Evolutionary conservation across 2,329 filamentous ascomycete genomes (phyloP), one percentile per base, ranked within the genome.

Genomic region (Paracorniculantispora psalliotae): DNA sequence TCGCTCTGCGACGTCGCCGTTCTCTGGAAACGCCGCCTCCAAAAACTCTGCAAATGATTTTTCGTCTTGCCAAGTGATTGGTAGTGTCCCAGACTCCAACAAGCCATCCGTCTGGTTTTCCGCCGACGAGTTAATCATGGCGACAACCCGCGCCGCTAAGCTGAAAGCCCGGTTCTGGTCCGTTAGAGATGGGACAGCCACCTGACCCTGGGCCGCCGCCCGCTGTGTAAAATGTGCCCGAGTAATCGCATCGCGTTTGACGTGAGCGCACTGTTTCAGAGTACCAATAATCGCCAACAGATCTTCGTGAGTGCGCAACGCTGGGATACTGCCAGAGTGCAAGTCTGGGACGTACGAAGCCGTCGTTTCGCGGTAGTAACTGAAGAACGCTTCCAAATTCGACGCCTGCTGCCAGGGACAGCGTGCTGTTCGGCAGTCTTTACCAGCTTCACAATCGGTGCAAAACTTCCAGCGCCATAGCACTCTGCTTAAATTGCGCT

Each of bases 141-240:
- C 41, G 17, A 59, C 39, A 10, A 59, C 15, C 8, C 59, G 41
- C 5, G 46, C 59, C 2, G 55, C 59, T 1, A 61, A 43, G 25
- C 35, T 58, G 19, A 61, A 61, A 10, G 59, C 55, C 5, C 49
- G 55, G 28, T 61, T 49, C n/a, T 61, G 59, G 25, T 61, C 59
- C 13, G 23, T 35, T 33, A 43, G 21, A 35, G 37, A n/a, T n/a
- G 33, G 12, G 41, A 41, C 52, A 56, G 10, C 12, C 1, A 9
- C 3, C 7, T 19, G 30, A 19, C 21, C 26, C 26, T 41, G 8
- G 26, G 23, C 4, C 9, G n/a, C 10, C 12, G 4, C 23, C 25
- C 26, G 17, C 17, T 19, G 15, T 4, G 26, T 9, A 25, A 56
- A 56, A 26, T 47, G 28, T 15, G 28, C 26, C n/a, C n/a, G n/a